A percentile compares a stretch with the other conserved stretches of the same genome.
Evolutionary conservation across 2,329 filamentous ascomycete genomes (phyloP).

Genomic region (Sclerotinia glacialis): DNA sequence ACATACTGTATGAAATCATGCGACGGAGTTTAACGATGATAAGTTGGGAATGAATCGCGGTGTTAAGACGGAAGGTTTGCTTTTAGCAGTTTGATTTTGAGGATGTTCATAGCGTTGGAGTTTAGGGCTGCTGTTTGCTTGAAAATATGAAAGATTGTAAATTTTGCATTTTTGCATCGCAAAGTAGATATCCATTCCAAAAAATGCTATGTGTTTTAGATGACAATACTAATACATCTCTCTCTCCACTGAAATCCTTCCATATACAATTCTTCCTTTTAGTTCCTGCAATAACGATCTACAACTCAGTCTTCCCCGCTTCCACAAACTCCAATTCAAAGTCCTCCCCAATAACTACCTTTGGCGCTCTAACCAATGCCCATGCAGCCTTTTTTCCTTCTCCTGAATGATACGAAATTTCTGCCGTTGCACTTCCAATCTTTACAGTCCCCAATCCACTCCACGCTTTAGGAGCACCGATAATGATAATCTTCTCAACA

Average conservation of each 20-base stretch:
- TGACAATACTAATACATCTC: background rate
- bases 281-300: background rate
- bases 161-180: background rate
- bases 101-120: background rate
- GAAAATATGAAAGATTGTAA: background rate
- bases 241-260: no score
- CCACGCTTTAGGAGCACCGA: slow-evolving; percentile 76
- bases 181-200: background rate
- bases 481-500: slow-evolving; percentile 80
- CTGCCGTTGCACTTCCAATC: slow-evolving; percentile 54
- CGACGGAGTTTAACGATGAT: background rate
- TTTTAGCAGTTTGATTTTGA: background rate
- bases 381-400: slow-evolving; percentile 56
- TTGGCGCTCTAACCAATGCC: slow-evolving; percentile 62
- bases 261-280: background rate
- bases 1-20: background rate
- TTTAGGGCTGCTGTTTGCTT: background rate
- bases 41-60: background rate
- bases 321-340: slow-evolving; percentile 49
- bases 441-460: slow-evolving; percentile 58
- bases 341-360: slow-evolving; percentile 57
- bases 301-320: slow-evolving; percentile 6
- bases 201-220: background rate
- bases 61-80: background rate
- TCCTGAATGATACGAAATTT: slow-evolving; percentile 58